phyloP scores from a whole-genome alignment of 1,284 basidiomycete genomes.

The Leccinum angustisporum region DNA sequence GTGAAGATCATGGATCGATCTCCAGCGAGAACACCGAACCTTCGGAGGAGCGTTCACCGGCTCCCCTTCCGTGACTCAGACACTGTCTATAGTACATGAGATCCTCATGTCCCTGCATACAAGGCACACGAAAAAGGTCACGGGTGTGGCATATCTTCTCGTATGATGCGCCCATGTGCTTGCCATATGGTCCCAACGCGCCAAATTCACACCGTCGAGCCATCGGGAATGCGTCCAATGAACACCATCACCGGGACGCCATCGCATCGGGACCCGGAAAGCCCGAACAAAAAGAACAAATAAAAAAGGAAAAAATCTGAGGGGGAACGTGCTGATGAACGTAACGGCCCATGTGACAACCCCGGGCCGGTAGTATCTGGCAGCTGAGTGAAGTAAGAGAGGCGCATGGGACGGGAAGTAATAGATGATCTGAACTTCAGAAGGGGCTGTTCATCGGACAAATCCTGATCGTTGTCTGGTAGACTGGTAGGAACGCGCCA shows the following conservation, averaged over 20 bases:
- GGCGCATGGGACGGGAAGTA: background rate
- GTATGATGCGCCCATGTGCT: background rate
- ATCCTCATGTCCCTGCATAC: background rate
- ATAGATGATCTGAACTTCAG: background rate
- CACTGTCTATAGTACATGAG: too few relatives aligned
- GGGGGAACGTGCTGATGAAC: background rate
- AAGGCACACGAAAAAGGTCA: background rate
- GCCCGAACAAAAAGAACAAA: background rate
- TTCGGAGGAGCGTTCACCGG: background rate
- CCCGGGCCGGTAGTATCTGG: background rate
- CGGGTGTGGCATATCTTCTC: background rate
- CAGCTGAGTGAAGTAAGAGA: background rate
- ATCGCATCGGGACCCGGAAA: background rate
- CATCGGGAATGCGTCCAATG: background rate
- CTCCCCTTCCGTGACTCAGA: background rate
- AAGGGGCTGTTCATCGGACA: background rate
- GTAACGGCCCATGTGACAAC: background rate
- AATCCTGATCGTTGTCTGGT: background rate
- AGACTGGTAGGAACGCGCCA: background rate
- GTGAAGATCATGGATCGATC: background rate
- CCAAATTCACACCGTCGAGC: background rate
- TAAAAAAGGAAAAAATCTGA: background rate
- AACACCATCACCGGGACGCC: background rate
- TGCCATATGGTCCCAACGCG: background rate
- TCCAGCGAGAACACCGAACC: too few relatives aligned